Evolutionary conservation across 2,329 filamentous ascomycete species (phyloP).

Genomic region (Fusarium humuli): DNA sequence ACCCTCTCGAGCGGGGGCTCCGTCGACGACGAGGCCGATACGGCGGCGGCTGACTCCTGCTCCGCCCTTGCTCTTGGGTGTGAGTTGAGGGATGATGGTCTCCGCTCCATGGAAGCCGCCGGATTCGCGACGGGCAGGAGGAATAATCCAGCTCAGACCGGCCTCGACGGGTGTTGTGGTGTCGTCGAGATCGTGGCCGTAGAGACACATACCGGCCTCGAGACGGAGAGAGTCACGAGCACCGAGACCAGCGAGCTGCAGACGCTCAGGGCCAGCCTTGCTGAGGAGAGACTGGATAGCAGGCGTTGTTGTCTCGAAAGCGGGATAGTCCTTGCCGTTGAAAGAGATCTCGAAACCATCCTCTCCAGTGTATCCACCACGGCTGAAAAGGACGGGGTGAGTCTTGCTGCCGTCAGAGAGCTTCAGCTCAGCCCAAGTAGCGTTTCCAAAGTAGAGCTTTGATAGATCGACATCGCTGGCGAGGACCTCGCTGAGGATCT

Average conservation of each 20-base stretch:
- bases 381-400: slow-evolving; percentile 72
- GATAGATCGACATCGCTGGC: slow-evolving; percentile 67
- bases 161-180: slow-evolving; percentile 70
- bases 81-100: slow-evolving; percentile 80
- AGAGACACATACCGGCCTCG: slow-evolving; percentile 99
- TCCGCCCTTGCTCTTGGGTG: slow-evolving; percentile 77
- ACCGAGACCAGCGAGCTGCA: slow-evolving; percentile 88
- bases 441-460: slow-evolving; percentile 84
- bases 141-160: slow-evolving; percentile 80
- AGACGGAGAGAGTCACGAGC: slow-evolving; percentile 92
- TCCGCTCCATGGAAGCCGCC: slow-evolving; percentile 89
- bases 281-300: slow-evolving; percentile 76
- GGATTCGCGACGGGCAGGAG: slow-evolving; percentile 74
- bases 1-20: slow-evolving; percentile 90
- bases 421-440: slow-evolving; percentile 72
- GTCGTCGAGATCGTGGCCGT: slow-evolving; percentile 96
- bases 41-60: slow-evolving; percentile 76
- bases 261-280: slow-evolving; percentile 67
- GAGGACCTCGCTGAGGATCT: slow-evolving; percentile 75
- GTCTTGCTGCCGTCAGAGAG: slow-evolving; percentile 63
- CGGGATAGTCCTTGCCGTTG: slow-evolving; percentile 56
- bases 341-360: slow-evolving; percentile 98
- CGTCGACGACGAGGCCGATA: slow-evolving; percentile 84
- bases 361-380: slow-evolving; percentile 96
- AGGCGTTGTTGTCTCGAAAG: slow-evolving; percentile 59